Conservation (phyloP, 108 stramenopile species). For the Nannochloropsis salina region DNA sequence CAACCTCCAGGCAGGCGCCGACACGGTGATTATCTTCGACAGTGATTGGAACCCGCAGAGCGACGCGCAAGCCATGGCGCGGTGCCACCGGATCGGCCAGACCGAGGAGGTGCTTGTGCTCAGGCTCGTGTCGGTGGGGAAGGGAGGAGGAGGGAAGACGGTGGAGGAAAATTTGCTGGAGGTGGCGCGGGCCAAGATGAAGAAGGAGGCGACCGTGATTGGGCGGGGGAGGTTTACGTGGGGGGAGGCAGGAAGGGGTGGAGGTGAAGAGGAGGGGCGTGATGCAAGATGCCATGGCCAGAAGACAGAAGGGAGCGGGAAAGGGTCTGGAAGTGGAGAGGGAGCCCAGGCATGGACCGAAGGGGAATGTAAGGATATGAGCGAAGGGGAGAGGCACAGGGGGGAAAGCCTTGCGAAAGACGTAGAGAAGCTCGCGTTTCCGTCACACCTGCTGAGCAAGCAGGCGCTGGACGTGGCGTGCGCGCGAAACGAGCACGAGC, state of each 20-base stretch:
- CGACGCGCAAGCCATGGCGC: slow-evolving; percentile 92
- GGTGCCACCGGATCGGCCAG: slow-evolving; percentile 96
- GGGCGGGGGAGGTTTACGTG: neutral
- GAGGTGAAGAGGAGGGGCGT: neutral
- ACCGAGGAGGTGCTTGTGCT: slow-evolving; percentile 51
- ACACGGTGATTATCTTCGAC: slow-evolving; percentile 95
- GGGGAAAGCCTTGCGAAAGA: neutral
- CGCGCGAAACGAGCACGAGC: neutral
- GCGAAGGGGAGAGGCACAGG: neutral
- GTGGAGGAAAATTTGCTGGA: slow-evolving; percentile 38
- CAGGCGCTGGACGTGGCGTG: neutral
- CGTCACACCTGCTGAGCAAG: neutral
- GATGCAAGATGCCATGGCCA: neutral
- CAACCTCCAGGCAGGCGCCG: slow-evolving; percentile 61
- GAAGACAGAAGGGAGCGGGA: no score
- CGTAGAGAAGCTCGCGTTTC: neutral
- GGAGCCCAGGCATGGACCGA: neutral
- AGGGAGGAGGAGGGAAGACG: slow-evolving; percentile 33
- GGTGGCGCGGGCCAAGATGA: slow-evolving; percentile 37
- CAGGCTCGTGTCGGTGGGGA: slow-evolving; percentile 39
- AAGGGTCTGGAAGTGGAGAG: neutral
- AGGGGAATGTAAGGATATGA: neutral
- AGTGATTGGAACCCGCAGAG: slow-evolving; percentile 98
- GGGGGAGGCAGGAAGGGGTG: neutral
- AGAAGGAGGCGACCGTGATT: slow-evolving; percentile 25